phyloP scores from a whole-genome alignment of 352 stramenopile species.

The Elongisporangium undulatum region DNA sequence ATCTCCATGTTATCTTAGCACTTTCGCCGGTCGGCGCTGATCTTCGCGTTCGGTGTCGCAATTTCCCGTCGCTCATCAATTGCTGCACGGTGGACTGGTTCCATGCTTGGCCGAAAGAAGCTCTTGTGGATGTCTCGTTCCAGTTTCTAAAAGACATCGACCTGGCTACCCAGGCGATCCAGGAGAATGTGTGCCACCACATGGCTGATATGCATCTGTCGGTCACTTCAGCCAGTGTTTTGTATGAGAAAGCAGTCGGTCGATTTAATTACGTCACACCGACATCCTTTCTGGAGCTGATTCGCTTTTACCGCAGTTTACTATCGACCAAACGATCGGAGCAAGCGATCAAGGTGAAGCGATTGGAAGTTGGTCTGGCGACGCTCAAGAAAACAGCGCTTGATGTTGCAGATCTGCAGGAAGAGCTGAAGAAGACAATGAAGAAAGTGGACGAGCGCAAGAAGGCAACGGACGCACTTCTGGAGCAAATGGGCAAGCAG shows the following conservation, averaged over 20 bases:
- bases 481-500: slow-evolving; percentile 90
- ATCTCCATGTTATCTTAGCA: slow-evolving; percentile 85
- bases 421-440: slow-evolving; percentile 86
- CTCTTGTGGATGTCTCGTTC: slow-evolving; percentile 81
- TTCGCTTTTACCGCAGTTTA: slow-evolving; percentile 89
- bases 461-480: slow-evolving; percentile 74
- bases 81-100: slow-evolving; percentile 89
- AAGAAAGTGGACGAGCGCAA: slow-evolving; percentile 91
- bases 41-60: slow-evolving; percentile 68
- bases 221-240: slow-evolving; percentile 67
- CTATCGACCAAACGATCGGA: slow-evolving; percentile 50
- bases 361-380: slow-evolving; percentile 78
- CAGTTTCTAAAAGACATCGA: slow-evolving; percentile 82
- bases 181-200: slow-evolving; percentile 91
- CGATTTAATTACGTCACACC: slow-evolving; percentile 92
- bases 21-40: slow-evolving; percentile 79
- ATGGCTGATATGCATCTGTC: slow-evolving; percentile 91
- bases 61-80: slow-evolving; percentile 76
- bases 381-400: slow-evolving; percentile 81
- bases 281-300: slow-evolving; percentile 91
- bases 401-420: slow-evolving; percentile 76
- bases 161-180: slow-evolving; percentile 55
- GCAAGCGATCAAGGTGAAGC: slow-evolving; percentile 59
- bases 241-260: slow-evolving; percentile 71
- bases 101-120: slow-evolving; percentile 88